Evolutionary conservation across 345 rosid species (phyloP).

Genomic region (Nasturtium officinale): DNA sequence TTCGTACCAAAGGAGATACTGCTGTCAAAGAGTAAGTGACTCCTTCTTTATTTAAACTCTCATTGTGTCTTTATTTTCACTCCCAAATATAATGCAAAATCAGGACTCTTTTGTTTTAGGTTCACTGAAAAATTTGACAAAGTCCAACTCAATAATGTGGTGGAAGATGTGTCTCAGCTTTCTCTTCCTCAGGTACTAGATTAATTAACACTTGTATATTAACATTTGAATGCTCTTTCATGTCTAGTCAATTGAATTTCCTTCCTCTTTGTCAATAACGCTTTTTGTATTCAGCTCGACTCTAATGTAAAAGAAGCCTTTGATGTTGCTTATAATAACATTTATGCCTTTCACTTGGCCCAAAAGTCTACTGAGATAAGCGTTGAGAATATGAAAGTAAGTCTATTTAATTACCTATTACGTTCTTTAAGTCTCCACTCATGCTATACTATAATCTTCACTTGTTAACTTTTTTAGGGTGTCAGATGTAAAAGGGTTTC

Average conservation of each 20-base stretch:
- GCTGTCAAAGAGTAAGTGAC: conserved; percentile 77
- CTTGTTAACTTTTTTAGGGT: conserved; percentile 55
- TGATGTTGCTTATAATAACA: conserved; percentile 89
- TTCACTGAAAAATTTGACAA: conserved; percentile 83
- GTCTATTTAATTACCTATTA: conserved; percentile 29
- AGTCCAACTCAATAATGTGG: conserved; percentile 59
- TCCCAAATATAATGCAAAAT: neutral
- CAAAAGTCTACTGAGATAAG: conserved; percentile 66
- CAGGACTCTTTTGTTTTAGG: conserved; percentile 42
- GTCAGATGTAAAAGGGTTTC: conserved; percentile 88
- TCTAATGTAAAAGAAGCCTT: conserved; percentile 64
- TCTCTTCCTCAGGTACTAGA: conserved; percentile 64
- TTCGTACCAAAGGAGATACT: conserved; percentile 72
- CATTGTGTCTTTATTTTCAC: neutral
- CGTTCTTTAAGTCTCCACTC: conserved; percentile 9
- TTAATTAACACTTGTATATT: neutral
- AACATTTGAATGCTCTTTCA: neutral
- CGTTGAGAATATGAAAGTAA: conserved; percentile 85
- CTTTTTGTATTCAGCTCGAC: conserved; percentile 58
- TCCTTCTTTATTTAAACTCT: conserved; percentile 1
- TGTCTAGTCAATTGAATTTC: conserved; percentile 7
- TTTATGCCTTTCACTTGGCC: conserved; percentile 81
- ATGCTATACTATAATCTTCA: neutral
- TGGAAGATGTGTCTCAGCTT: conserved; percentile 68
- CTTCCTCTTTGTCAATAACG: conserved; percentile 1